phyloP scores from a whole-genome alignment of 192 early-diverging fungal genomes.

The Coemansia interrupta region DNA sequence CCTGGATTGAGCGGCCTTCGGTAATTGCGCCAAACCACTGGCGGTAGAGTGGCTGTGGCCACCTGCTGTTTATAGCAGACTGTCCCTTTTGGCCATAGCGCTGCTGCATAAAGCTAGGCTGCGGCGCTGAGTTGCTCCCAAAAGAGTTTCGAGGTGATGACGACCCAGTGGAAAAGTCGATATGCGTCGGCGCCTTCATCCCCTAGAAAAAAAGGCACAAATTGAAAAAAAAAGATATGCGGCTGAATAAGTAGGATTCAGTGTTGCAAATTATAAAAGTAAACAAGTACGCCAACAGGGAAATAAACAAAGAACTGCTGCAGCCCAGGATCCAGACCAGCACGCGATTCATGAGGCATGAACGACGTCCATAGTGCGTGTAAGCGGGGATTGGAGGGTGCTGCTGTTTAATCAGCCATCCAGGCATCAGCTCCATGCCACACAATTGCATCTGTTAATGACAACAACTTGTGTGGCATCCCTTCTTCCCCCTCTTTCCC shows the following conservation, averaged over 20 bases:
- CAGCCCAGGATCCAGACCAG: too few relatives aligned
- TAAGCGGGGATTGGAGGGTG: too few relatives aligned
- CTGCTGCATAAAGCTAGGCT: conserved; percentile 16
- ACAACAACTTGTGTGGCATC: not conserved
- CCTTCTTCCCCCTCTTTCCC: not conserved
- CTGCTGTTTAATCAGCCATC: not conserved
- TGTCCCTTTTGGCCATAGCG: not conserved
- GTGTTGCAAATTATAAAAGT: not conserved
- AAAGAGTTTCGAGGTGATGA: conserved; percentile 17
- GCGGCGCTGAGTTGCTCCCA: conserved; percentile 15
- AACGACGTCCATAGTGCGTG: too few relatives aligned
- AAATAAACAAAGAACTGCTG: not conserved
- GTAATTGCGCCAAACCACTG: conserved; percentile 56
- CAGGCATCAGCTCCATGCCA: not conserved
- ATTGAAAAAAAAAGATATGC: too few relatives aligned
- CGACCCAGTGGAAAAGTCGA: conserved; percentile 44
- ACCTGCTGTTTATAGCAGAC: conserved; percentile 5
- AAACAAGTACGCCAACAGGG: not conserved
- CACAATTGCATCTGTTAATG: not conserved
- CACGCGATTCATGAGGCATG: too few relatives aligned
- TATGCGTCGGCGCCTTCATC: conserved; percentile 51
- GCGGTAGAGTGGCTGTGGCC: conserved; percentile 41
- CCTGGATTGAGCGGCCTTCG: conserved; percentile 53
- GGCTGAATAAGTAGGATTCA: too few relatives aligned
- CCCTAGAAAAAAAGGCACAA: conserved; percentile 23